A percentile compares a stretch with the other conserved stretches of the same genome.
Evolutionary conservation across 805 yeast species (phyloP).

Genomic region (Candida maesae): DNA sequence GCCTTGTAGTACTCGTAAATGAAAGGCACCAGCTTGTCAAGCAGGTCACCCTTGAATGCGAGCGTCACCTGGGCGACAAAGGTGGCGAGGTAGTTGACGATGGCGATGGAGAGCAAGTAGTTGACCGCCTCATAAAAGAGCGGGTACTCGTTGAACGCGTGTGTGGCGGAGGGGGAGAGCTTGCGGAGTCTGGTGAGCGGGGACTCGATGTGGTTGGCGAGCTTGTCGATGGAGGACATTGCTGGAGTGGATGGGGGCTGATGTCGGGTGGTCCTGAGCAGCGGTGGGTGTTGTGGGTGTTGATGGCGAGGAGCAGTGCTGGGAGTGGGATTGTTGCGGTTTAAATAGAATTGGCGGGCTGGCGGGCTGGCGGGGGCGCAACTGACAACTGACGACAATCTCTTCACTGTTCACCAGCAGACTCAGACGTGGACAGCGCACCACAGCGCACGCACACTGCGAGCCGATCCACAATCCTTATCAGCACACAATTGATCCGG

Average conservation of each 20-base stretch:
- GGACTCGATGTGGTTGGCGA: conserved; percentile 16
- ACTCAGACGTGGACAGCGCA: too few species aligned
- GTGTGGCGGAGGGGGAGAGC: conserved; percentile 10
- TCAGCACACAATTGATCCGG: too few species aligned
- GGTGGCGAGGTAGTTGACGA: conserved; percentile 14
- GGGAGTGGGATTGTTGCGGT: too few species aligned
- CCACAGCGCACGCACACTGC: too few species aligned
- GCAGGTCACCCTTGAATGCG: conserved; percentile 7
- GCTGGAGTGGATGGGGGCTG: too few species aligned
- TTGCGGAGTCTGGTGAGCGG: conserved; percentile 16
- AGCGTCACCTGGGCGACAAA: conserved; percentile 8
- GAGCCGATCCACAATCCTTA: too few species aligned
- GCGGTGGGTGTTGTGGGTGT: background rate
- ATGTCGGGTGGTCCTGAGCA: too few species aligned
- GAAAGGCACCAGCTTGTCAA: conserved; percentile 9
- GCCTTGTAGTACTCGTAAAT: background rate
- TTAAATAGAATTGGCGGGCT: too few species aligned
- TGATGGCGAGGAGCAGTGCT: background rate
- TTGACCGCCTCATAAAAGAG: conserved; percentile 9
- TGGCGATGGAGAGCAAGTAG: conserved; percentile 6
- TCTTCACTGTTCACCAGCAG: too few species aligned
- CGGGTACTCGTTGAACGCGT: conserved; percentile 16
- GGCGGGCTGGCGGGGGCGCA: too few species aligned
- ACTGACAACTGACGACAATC: too few species aligned
- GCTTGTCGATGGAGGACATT: conserved; percentile 9